Evolutionary conservation across 2,329 filamentous ascomycete species (phyloP).

Genomic region (Nothomitra cinnamomea): DNA sequence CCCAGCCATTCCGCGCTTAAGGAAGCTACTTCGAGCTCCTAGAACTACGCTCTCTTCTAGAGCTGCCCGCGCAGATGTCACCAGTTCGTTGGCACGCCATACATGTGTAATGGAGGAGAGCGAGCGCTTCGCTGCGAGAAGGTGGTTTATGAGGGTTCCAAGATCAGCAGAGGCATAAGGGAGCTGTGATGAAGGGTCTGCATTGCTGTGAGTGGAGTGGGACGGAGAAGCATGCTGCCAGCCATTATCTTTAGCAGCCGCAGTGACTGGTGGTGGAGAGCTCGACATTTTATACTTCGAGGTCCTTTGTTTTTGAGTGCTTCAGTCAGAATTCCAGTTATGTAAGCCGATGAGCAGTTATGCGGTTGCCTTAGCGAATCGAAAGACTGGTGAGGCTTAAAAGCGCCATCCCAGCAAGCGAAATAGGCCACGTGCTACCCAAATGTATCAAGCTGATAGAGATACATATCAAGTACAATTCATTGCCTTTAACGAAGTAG

Average conservation of each 20-base stretch:
- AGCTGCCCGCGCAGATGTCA: slow-evolving; percentile 54
- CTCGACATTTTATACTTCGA: no score
- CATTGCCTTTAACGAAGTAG: no score
- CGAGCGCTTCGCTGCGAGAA: slow-evolving; percentile 75
- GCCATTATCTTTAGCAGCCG: not conserved
- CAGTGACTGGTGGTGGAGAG: not conserved
- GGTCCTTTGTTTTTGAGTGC: no score
- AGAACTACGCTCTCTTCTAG: slow-evolving; percentile 67
- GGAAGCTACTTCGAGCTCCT: slow-evolving; percentile 46
- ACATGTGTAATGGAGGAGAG: slow-evolving; percentile 71
- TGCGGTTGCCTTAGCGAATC: no score
- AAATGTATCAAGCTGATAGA: no score
- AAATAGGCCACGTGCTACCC: no score
- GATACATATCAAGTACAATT: no score
- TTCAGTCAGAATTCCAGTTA: no score
- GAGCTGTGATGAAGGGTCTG: slow-evolving; percentile 1
- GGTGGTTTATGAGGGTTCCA: slow-evolving; percentile 66
- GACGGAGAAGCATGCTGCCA: not conserved
- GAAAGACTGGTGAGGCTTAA: no score
- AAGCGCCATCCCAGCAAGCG: no score
- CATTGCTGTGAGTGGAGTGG: not conserved
- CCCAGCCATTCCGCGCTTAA: slow-evolving; percentile 42
- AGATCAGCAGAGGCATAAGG: not conserved
- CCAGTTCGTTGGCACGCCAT: slow-evolving; percentile 72
- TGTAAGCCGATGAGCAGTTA: no score